Conservation (phyloP, 129 eudicot species). For the Centrapalus pauciflorus region DNA sequence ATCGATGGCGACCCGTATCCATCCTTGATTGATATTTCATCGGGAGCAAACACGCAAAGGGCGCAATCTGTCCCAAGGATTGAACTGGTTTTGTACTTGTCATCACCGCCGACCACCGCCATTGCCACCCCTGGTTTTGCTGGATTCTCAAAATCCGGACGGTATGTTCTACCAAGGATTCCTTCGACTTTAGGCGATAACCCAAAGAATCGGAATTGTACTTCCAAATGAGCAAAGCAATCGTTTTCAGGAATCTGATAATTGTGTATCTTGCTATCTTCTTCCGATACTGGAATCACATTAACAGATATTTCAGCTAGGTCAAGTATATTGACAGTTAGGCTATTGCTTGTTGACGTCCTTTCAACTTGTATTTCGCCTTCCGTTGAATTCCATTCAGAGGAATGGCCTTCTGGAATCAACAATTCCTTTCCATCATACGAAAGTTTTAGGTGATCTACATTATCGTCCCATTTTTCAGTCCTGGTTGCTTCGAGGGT, state of each 20-base stretch:
- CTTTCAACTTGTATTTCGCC: constrained; percentile 44
- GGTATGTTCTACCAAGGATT: constrained; percentile 54
- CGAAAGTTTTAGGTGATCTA: constrained; percentile 36
- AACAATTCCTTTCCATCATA: constrained; percentile 19
- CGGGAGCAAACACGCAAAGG: constrained; percentile 31
- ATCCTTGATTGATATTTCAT: background rate
- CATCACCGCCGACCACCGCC: constrained; percentile 56
- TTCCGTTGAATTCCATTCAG: constrained; percentile 41
- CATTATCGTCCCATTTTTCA: constrained; percentile 37
- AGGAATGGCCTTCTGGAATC: constrained; percentile 43
- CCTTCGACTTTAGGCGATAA: constrained; percentile 49
- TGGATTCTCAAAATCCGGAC: constrained; percentile 50
- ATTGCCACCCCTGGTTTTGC: constrained; percentile 55
- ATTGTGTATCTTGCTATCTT: constrained; percentile 44
- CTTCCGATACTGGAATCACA: constrained; percentile 49
- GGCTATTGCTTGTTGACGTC: constrained; percentile 43
- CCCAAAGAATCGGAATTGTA: constrained; percentile 48
- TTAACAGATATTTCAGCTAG: constrained; percentile 42
- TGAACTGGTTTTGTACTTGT: constrained; percentile 47
- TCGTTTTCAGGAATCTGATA: constrained; percentile 49
- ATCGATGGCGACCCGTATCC: constrained; percentile 15
- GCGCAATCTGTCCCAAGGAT: constrained; percentile 44
- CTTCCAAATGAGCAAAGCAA: constrained; percentile 51
- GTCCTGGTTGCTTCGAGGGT: constrained; percentile 46
- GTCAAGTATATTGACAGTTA: constrained; percentile 26